Evolutionary conservation across 2,329 filamentous ascomycete species (phyloP), one percentile per base, ranked within the genome.

Genomic region (Claviceps maximensis): DNA sequence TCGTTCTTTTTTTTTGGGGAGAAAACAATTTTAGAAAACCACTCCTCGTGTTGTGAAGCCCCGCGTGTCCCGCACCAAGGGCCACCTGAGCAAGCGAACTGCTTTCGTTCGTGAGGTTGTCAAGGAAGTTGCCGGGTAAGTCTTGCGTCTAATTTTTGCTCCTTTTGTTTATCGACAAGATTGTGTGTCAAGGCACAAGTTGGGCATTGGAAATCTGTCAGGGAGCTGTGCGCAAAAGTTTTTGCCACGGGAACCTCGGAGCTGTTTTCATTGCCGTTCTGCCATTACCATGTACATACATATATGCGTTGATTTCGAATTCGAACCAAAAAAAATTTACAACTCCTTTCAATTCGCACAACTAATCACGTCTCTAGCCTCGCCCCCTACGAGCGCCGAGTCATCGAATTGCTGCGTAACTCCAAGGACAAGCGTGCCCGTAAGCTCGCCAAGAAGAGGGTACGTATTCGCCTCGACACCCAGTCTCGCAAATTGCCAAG

Each of bases 381-480:
- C 65, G 88, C 88, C 65, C 88, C 88, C 69, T 93, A 98, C 74
- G 93, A 98, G 85, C 91, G 93, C 76, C 89, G 93, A 71, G 88
- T 98, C 66, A 95, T 98, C 72, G 93, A 98, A 83, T 80, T 98
- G 72, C 86, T 98, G 76, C 89, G 93, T 69, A 98, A 98, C 87
- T 86, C 82, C 80, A 94, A 95, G 81, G 93, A 98, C 78, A 97
- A 97, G 88, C 89, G 91, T 76, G 91, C 91, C 69, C 84, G 91
- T 67, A 96, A 96, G 86, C 87, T 96, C 70, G 91, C 91, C 69
- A 97, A 97, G 90, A 96, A 95, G 87, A 85, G 91, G 75, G 87
- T 91, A 82, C 64, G 86, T 82, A 45, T 13, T 38, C 36, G 36
- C 15, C 12, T 15, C 13, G 1, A 42, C 4, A 44, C 42, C 8